Evolutionary conservation across 78 protist species (phyloP), one percentile per base, ranked within the genome.

Genomic region (Bodo saltans): DNA sequence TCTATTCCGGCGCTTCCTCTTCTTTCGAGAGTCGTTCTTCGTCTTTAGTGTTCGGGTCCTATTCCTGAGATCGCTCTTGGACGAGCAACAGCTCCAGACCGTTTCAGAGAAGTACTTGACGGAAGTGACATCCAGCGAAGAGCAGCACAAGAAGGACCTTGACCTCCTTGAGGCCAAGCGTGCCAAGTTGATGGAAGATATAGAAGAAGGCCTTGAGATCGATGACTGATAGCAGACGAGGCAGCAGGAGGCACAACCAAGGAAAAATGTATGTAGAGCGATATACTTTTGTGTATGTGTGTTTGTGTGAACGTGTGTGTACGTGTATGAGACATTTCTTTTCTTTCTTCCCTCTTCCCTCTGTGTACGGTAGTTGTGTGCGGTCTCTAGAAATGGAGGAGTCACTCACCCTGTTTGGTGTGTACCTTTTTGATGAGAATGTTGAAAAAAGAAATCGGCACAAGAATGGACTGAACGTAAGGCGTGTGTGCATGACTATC

Each of bases 131-230:
- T 47, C 12, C 81, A 4, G 25, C 28, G 81, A 76, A 12, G 81
- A 76, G 69, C 81, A 76, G 33, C 42, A 76, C 8, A 40, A 23
- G 67, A 3, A 4, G 69, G 67, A 30, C 41, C 81, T 12, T 1
- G 3, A 4, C 42, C 8, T 2, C 41, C 81, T 76, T 23, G 81
- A 76, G 28, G 26, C 70, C 11, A 47, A 67, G 8, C 67, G 81
- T 1, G 52, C 68, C 53, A 12, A 76, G 34, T 67, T 76, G 41
- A 4, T 76, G 27, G 34, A 76, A 38, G 42, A 30, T 3, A 76
- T 76, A 32, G 52, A 39, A 4, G 81, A 76, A 3, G 81, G 81
- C 34, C 81, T 30, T 3, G 81, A 76, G 34, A 38, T 76, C 60
- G 52, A 11, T 25, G 27, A 76, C 17, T 40, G 81, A 76, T 74